A percentile compares a stretch with the other conserved stretches of the same genome.
Evolutionary conservation across 768 basidiomycete species (phyloP).

Genomic region (Clavulina sp.): DNA sequence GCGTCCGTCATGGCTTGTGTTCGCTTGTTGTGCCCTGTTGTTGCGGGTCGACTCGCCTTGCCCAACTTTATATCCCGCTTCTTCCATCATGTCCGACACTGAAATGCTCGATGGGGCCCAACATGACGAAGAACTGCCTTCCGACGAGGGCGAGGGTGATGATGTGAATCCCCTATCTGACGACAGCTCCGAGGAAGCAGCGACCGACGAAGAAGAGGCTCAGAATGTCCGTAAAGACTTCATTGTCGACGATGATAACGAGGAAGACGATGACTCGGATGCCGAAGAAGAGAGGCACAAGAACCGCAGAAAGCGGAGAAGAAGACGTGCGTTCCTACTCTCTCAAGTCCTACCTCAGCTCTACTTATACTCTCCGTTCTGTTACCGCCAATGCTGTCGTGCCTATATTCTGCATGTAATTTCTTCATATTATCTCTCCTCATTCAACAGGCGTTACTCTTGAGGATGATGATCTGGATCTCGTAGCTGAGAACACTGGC

Average conservation of each 20-base stretch:
- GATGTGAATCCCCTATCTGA: constrained; percentile 30
- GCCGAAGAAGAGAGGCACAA: constrained; percentile 33
- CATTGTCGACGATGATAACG: constrained; percentile 80
- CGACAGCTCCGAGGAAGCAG: constrained; percentile 79
- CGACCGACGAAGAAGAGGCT: constrained; percentile 82
- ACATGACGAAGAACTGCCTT: constrained; percentile 11
- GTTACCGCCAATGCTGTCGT: background rate
- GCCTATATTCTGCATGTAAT: no score
- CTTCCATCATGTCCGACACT: no score
- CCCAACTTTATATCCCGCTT: no score
- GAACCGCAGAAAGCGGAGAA: constrained; percentile 34
- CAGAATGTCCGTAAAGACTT: constrained; percentile 70
- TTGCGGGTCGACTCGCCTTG: background rate
- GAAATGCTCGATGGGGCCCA: constrained; percentile 3
- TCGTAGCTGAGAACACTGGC: constrained; percentile 72
- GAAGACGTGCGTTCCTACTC: constrained; percentile 23
- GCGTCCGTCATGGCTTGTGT: background rate
- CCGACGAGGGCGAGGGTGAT: constrained; percentile 10
- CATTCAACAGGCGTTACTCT: constrained; percentile 22
- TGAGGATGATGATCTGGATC: constrained; percentile 79
- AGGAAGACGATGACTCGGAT: constrained; percentile 60
- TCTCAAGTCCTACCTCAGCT: constrained; percentile 7
- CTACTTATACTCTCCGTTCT: constrained; percentile 1
- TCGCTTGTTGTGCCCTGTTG: background rate
- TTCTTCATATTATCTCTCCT: background rate